Conservation (phyloP, 2,329 filamentous ascomycete species). For the Exophiala sideris region DNA sequence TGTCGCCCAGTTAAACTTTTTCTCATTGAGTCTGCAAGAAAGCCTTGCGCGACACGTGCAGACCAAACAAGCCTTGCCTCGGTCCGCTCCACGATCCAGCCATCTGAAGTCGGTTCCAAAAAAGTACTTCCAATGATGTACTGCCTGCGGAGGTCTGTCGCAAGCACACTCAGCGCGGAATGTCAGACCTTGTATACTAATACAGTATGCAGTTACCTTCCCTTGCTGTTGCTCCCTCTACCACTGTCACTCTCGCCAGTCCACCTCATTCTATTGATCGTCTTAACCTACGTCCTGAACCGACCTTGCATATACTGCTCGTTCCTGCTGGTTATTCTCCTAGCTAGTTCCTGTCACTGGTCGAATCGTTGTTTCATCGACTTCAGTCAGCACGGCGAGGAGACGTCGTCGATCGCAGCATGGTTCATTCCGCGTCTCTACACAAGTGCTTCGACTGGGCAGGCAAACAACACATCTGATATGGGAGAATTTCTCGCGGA, state of each 20-base stretch:
- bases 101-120: no score
- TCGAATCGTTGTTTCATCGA: conserved; percentile 90
- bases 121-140: conserved; percentile 50
- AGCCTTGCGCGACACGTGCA: no score
- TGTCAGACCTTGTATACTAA: not conserved
- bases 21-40: no score
- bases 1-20: no score
- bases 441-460: conserved; percentile 17
- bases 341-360: conserved; percentile 88
- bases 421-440: conserved; percentile 83
- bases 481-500: conserved; percentile 40
- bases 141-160: conserved; percentile 61
- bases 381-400: conserved; percentile 55
- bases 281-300: conserved; percentile 93
- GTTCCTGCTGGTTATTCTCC: conserved; percentile 88
- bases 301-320: conserved; percentile 98
- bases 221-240: conserved; percentile 82
- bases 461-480: conserved; percentile 30
- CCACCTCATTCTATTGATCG: conserved; percentile 84
- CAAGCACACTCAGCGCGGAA: not conserved
- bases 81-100: no score
- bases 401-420: conserved; percentile 13
- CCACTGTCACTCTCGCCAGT: conserved; percentile 68
- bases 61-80: no score
- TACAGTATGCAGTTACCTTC: conserved; percentile 64